These are phyloP conservation scores for Backusella tuberculispora DNA, from an alignment of 192 early-diverging fungal species.

Conservation along the genomic window DNA sequence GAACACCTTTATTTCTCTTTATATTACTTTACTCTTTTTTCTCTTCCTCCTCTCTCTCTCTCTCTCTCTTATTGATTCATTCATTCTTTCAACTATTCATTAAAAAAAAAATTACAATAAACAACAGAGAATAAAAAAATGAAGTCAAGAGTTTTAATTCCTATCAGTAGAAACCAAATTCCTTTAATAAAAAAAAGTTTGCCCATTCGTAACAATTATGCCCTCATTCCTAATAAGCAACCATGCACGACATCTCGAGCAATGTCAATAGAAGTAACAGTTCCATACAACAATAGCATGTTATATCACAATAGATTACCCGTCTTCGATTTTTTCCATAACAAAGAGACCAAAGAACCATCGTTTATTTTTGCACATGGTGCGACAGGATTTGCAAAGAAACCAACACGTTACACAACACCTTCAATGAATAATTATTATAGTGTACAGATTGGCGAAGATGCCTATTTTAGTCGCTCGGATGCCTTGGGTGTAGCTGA, in stretches of 20 bases:
- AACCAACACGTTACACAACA: constrained; percentile 12
- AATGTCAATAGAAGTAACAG: neutral
- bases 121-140: too few relatives aligned
- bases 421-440: constrained; percentile 49
- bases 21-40: too few relatives aligned
- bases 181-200: neutral
- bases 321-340: neutral
- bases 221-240: neutral
- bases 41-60: too few relatives aligned
- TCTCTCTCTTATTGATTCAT: too few relatives aligned
- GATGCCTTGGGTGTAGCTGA: constrained; percentile 94
- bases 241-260: neutral
- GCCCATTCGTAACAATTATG: neutral
- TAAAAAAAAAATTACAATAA: too few relatives aligned
- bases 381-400: constrained; percentile 35
- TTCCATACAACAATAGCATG: neutral
- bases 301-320: neutral
- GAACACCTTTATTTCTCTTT: too few relatives aligned
- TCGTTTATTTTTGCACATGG: constrained; percentile 35
- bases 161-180: neutral
- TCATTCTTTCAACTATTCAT: too few relatives aligned
- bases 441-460: constrained; percentile 84
- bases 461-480: constrained; percentile 86
- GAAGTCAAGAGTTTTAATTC: neutral
- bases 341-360: neutral